Base-by-base conservation (phyloP, 192 early-diverging fungal genomes). In the Irineochytrium annulatum region DNA sequence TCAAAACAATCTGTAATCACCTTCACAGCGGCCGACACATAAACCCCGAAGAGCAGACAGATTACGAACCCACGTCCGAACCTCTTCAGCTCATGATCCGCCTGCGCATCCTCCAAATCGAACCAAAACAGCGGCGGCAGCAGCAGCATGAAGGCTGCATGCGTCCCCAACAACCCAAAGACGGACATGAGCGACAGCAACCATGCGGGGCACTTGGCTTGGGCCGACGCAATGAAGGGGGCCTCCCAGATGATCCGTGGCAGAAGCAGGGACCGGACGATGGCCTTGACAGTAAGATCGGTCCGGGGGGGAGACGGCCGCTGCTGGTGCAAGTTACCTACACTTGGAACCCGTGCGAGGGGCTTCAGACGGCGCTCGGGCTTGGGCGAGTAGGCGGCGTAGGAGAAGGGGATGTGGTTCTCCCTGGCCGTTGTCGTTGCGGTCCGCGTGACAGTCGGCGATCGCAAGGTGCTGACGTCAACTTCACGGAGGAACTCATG, bases 121-220 rank as follows among this genome's bases (percentile, higher is more conserved):
- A 90, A 89, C 77, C 88, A 88, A 61, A 93, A 91, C 27, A 92
- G 70, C 24, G 87, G 70, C 13, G 93, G 93, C 17, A 93, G 66
- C 29, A 84, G 75, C 14, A 90, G 66, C 74, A 96, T 76, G 69
- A 94, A 96, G 58, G 92, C 91, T 17, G 85, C 84, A 58, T 94
- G 93, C 37, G 89, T 92, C 8, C 93, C 37, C 37, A 41, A 41
- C 37, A 41, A 8, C n/a, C 37, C 37, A 41, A 41, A n/a, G n/a
- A 8, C n/a, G 11, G n/a, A 13, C 37, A 41, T 41, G 37, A n/a
- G n/a, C n/a, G 37, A 41, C 37, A 41, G n/a, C 37, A 41, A 41
- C 37, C 37, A n/a, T 8, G 37, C 37, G 37, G 11, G 8, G 11
- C 8, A 13, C n/a, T n/a, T 41, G 11, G 37, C 8, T 41, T 41